A percentile compares a stretch with the other conserved stretches of the same genome.
Evolutionary conservation across 176 grass and related monocot species (phyloP).

Genomic region (Microstegium vimineum): DNA sequence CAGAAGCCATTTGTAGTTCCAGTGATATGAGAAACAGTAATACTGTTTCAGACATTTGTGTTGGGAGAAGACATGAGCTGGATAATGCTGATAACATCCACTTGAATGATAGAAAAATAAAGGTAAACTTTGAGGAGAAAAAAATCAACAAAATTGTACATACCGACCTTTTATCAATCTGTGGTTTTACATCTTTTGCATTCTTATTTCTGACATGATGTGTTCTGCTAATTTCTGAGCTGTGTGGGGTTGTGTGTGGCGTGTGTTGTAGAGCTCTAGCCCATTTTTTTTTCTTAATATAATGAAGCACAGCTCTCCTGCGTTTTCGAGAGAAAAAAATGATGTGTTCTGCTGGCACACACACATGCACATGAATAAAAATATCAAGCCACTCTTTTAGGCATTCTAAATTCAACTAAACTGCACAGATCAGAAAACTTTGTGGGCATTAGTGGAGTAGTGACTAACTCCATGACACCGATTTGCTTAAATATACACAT

Average conservation of each 20-base stretch:
- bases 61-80: constrained; percentile 40
- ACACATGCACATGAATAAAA: neutral
- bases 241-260: too few species aligned
- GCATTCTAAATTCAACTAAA: constrained; percentile 19
- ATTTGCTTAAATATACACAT: constrained; percentile 6
- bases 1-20: constrained; percentile 30
- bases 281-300: too few species aligned
- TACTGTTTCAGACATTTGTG: constrained; percentile 38
- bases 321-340: too few species aligned
- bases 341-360: neutral
- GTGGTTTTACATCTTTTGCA: constrained; percentile 17
- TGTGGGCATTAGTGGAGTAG: neutral
- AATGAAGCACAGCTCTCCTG: too few species aligned
- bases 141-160: constrained; percentile 44
- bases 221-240: too few species aligned
- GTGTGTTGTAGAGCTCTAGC: too few species aligned
- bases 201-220: constrained; percentile 8
- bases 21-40: constrained; percentile 39
- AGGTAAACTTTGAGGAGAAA: constrained; percentile 78
- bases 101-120: constrained; percentile 66
- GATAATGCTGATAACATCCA: constrained; percentile 38
- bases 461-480: neutral
- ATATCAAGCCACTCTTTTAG: neutral
- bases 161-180: constrained; percentile 22
- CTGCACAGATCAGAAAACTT: neutral